phyloP scores from a whole-genome alignment of 352 stramenopile genomes.

The Pythium scleroteichum region DNA sequence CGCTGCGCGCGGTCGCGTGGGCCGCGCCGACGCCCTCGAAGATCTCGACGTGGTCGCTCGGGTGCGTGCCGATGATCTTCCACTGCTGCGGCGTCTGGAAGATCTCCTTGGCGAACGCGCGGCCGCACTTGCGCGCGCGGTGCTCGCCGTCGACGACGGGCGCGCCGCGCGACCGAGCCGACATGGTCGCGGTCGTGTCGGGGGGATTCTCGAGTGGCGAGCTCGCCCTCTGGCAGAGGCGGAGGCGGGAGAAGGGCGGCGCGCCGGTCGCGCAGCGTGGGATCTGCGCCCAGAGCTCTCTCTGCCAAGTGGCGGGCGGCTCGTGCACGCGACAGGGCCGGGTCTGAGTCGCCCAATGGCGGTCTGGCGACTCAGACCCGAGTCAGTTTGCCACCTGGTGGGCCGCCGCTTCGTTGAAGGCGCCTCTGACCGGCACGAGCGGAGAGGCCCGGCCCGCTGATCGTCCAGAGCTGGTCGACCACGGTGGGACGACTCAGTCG shows the following conservation, averaged over 20 bases:
- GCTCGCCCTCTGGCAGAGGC: too few relatives aligned
- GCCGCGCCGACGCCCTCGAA: conserved; percentile 38
- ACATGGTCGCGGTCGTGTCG: neutral
- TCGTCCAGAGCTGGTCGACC: too few relatives aligned
- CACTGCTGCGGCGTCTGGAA: conserved; percentile 61
- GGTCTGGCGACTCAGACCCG: neutral
- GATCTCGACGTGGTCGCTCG: conserved; percentile 57
- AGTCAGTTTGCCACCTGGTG: conserved; percentile 14
- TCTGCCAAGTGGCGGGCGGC: conserved; percentile 18
- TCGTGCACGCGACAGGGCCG: conserved; percentile 9
- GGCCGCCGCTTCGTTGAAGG: neutral
- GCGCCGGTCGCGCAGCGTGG: neutral
- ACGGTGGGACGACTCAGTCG: too few relatives aligned
- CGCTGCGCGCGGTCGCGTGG: conserved; percentile 31
- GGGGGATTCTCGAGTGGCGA: too few relatives aligned
- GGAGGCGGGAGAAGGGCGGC: conserved; percentile 10
- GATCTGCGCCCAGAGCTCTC: conserved; percentile 1
- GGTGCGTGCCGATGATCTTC: conserved; percentile 58
- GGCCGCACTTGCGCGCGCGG: conserved; percentile 51
- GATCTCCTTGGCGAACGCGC: conserved; percentile 64
- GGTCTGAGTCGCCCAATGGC: too few relatives aligned
- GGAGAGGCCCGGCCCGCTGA: too few relatives aligned
- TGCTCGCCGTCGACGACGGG: conserved; percentile 48
- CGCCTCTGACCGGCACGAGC: neutral
- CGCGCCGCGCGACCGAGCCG: conserved; percentile 6